Evolutionary conservation across 768 basidiomycete genomes (phyloP).

Genomic region (Mycena polygramma): DNA sequence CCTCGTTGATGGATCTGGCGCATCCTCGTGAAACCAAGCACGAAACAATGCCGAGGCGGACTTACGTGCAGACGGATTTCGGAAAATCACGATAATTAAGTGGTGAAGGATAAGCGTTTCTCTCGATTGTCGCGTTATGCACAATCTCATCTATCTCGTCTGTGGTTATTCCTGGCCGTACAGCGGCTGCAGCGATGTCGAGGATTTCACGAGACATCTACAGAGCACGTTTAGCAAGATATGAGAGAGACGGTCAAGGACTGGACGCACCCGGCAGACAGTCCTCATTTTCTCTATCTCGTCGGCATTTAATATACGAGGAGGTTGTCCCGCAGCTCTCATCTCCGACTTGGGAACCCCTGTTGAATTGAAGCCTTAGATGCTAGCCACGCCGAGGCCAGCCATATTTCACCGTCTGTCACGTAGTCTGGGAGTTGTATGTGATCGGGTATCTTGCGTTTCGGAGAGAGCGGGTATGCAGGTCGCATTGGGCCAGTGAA

Average conservation of each 20-base stretch:
- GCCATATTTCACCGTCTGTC: conserved; percentile 52
- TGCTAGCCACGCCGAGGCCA: conserved; percentile 25
- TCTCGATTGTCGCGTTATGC: conserved; percentile 90
- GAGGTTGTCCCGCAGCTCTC: conserved; percentile 69
- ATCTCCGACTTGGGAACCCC: conserved; percentile 73
- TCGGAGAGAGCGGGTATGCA: conserved; percentile 88
- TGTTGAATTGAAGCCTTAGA: conserved; percentile 45
- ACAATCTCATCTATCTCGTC: conserved; percentile 96
- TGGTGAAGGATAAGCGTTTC: conserved; percentile 94
- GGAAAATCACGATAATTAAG: conserved; percentile 93
- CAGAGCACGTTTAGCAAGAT: conserved; percentile 11
- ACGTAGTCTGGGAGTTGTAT: conserved; percentile 94
- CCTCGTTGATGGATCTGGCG: conserved; percentile 90
- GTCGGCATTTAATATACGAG: conserved; percentile 73
- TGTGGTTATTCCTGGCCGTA: conserved; percentile 94
- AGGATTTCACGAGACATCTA: conserved; percentile 94
- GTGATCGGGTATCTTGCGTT: conserved; percentile 81
- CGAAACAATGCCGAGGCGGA: conserved; percentile 34
- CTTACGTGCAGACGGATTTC: conserved; percentile 97
- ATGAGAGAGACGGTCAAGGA: neutral
- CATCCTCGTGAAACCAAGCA: conserved; percentile 9
- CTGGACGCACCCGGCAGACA: conserved; percentile 80
- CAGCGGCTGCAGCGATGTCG: conserved; percentile 87
- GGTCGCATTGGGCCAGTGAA: conserved; percentile 88
- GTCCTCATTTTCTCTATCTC: conserved; percentile 93